Conservation (phyloP, 2,329 filamentous ascomycete genomes). For the Alternaria tenuissima region DNA sequence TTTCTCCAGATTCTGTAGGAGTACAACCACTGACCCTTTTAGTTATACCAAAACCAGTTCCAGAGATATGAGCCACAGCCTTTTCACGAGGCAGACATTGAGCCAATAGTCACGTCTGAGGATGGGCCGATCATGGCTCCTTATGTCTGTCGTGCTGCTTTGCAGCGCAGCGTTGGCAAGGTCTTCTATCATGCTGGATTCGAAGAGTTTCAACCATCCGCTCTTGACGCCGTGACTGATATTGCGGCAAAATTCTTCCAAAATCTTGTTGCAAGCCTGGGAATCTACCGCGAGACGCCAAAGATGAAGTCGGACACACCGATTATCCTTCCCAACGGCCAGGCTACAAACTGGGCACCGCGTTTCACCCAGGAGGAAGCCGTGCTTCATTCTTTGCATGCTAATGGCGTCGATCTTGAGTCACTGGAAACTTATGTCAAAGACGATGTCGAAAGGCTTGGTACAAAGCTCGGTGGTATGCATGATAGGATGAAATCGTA, state of each 20-base stretch:
- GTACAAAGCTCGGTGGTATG: constrained; percentile 78
- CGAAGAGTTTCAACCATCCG: constrained; percentile 95
- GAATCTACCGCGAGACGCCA: constrained; percentile 82
- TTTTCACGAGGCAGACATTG: constrained; percentile 85
- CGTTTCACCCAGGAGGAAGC: constrained; percentile 86
- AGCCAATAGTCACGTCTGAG: constrained; percentile 88
- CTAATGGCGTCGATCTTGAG: constrained; percentile 84
- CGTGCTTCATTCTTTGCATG: constrained; percentile 82
- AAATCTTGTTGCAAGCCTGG: constrained; percentile 81
- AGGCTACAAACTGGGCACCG: constrained; percentile 62
- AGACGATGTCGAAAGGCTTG: constrained; percentile 89
- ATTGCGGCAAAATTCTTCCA: constrained; percentile 89
- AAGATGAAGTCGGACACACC: constrained; percentile 67
- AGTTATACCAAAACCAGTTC: constrained; percentile 98
- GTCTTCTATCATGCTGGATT: constrained; percentile 97
- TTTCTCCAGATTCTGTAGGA: neutral
- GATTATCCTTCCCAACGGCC: constrained; percentile 35
- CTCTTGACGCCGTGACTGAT: constrained; percentile 88
- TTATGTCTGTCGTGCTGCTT: constrained; percentile 79
- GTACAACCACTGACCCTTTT: constrained; percentile 23
- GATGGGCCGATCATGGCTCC: constrained; percentile 87
- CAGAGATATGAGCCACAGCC: constrained; percentile 93
- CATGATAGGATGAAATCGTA: constrained; percentile 96
- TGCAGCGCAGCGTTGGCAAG: constrained; percentile 92
- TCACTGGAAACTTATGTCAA: constrained; percentile 85